Conservation (phyloP, 1,139 yeast genomes). For the Kluyveromyces sp. region DNA sequence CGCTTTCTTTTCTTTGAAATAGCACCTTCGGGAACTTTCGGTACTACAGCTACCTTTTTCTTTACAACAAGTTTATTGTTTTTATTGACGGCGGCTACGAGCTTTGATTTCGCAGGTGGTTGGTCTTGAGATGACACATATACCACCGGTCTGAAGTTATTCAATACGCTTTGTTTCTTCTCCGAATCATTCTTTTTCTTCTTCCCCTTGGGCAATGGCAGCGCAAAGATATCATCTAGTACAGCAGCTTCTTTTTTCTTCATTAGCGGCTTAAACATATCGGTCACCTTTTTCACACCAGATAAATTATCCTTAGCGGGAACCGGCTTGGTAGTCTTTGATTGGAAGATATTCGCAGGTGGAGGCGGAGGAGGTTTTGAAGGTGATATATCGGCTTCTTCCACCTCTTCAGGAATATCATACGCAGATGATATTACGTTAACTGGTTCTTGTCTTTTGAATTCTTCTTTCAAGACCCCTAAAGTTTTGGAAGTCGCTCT, state of each 20-base stretch:
- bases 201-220: constrained; percentile 3
- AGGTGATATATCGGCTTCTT: no score
- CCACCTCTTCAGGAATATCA: neutral
- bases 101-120: constrained; percentile 3
- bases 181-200: neutral
- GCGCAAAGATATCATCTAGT: constrained; percentile 21
- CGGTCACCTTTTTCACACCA: constrained; percentile 1
- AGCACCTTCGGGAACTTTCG: neutral
- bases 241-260: constrained; percentile 14
- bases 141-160: constrained; percentile 14
- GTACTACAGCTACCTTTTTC: neutral
- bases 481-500: constrained; percentile 16
- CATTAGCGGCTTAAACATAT: constrained; percentile 5
- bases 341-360: no score
- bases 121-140: constrained; percentile 15
- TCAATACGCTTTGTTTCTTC: constrained; percentile 15
- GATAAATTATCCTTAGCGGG: no score
- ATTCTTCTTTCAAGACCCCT: constrained; percentile 12
- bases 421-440: neutral
- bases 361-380: no score
- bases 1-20: neutral
- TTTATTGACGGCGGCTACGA: constrained; percentile 1
- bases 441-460: constrained; percentile 4
- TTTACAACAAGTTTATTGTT: neutral
- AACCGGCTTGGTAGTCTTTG: neutral